Base-by-base conservation (phyloP, 106 monocot species). In the Hemerocallis citrina region DNA sequence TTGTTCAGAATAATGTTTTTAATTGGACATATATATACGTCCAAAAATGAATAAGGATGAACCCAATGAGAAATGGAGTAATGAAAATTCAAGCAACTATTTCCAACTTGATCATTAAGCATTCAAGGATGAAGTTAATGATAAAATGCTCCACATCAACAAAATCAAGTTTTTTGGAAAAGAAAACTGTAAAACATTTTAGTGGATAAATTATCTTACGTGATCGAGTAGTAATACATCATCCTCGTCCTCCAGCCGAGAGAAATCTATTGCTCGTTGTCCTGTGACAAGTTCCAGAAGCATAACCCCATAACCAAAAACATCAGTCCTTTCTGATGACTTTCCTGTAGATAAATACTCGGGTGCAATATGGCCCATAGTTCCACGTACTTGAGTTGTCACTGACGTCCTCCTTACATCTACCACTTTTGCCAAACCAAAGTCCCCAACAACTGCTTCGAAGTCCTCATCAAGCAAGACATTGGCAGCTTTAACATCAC, bases 191-290 rank as follows among this genome's bases (percentile, higher is more conserved):
- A 50, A 50, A 27, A 50, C 12, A 50, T 17, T 50, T 27, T 4
- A 55, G 39, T 10, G 25, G 44, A n/a, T 39, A 35, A 47, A 22
- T 30, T n/a, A 41, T 34, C 80, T 86, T 77, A 96, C 95, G 79
- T 91, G 90, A 59, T 96, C 95, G 34, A 96, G 86, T 59, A 96
- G 61, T 33, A 96, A 64, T 6, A 96, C 95, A 72, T 95, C 89
- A 58, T 95, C 95, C 72, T 86, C 95, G 45, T 89, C 90, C 57
- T 86, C 89, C 36, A 95, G 67, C 33, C 95, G 79, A 2, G 89
- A 76, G 61, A 95, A 86, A 54, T 95, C 95, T 30, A 95, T 90
- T 3, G 95, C 95, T 29, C 95, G 86, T 44, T 95, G 95, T 49
- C 86, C 86, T 0, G 86, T 86, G 15, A 86, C 81, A 34, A 86